A percentile compares a stretch with the other conserved stretches of the same genome.
Evolutionary conservation across 2,329 filamentous ascomycete genomes (phyloP).

Genomic region (Ophiostoma tasmaniense): DNA sequence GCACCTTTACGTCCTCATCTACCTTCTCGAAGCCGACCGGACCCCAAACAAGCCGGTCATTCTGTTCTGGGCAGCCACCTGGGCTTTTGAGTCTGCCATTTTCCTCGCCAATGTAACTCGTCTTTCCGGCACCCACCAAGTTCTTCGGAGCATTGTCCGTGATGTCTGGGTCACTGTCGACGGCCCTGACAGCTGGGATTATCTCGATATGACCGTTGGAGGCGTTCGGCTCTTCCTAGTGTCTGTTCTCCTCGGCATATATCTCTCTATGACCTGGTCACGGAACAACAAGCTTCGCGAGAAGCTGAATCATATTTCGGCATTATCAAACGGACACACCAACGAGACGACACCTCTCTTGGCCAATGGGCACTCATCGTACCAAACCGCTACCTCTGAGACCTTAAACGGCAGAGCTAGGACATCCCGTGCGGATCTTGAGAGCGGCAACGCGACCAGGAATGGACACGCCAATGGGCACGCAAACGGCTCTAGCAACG

Average conservation of each 20-base stretch:
- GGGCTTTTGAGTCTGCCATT: slow-evolving; percentile 66
- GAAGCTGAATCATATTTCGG: slow-evolving; percentile 33
- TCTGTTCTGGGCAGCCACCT: slow-evolving; percentile 64
- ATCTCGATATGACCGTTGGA: slow-evolving; percentile 57
- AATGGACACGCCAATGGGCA: slow-evolving; percentile 20
- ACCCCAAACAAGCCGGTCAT: slow-evolving; percentile 75
- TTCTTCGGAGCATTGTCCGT: slow-evolving; percentile 26
- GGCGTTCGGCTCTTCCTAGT: slow-evolving; percentile 36
- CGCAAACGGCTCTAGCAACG: slow-evolving; percentile 33
- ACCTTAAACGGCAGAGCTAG: slow-evolving; percentile 5
- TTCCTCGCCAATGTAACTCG: slow-evolving; percentile 59
- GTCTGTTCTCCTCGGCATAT: slow-evolving; percentile 44
- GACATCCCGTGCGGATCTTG: not conserved
- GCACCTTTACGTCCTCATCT: slow-evolving; percentile 18
- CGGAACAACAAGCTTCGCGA: slow-evolving; percentile 31
- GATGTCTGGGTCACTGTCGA: slow-evolving; percentile 33
- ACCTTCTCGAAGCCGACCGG: slow-evolving; percentile 63
- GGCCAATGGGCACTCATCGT: slow-evolving; percentile 27
- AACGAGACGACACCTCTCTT: slow-evolving; percentile 57
- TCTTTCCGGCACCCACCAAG: slow-evolving; percentile 46
- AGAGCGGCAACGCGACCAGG: not conserved
- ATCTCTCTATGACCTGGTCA: slow-evolving; percentile 39
- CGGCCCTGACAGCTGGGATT: slow-evolving; percentile 44
- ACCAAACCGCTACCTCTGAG: slow-evolving; percentile 21
- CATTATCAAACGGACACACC: slow-evolving; percentile 18